Evolutionary conservation across 805 yeast species (phyloP).

Genomic region (Cyberlindnera xylosilytica): DNA sequence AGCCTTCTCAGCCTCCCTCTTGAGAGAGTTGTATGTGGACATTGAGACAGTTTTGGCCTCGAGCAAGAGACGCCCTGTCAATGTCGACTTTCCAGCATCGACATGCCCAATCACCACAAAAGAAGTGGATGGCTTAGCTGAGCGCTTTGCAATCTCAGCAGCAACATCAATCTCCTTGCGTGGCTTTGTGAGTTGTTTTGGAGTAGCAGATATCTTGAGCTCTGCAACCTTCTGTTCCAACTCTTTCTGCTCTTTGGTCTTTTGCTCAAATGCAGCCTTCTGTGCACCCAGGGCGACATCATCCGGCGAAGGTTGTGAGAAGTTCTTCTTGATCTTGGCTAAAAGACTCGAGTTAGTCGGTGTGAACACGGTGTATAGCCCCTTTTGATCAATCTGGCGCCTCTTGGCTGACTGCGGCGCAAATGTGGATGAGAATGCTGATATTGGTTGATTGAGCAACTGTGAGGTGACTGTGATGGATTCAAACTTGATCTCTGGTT

Average conservation of each 20-base stretch:
- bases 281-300: conserved; percentile 65
- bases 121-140: conserved; percentile 92
- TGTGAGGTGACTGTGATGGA: conserved; percentile 1
- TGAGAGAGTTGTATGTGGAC: conserved; percentile 95
- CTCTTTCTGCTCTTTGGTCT: conserved; percentile 26
- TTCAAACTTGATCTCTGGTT: conserved; percentile 5
- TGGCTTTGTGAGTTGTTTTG: conserved; percentile 23
- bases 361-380: conserved; percentile 31
- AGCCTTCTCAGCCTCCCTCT: conserved; percentile 96
- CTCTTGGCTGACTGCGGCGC: conserved; percentile 16
- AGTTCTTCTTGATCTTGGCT: conserved; percentile 44
- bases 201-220: conserved; percentile 14
- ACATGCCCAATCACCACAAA: conserved; percentile 99
- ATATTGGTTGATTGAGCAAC: conserved; percentile 1
- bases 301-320: conserved; percentile 78
- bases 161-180: conserved; percentile 28
- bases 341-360: conserved; percentile 38
- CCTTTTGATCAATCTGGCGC: conserved; percentile 25
- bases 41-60: conserved; percentile 97
- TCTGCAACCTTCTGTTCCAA: conserved; percentile 21
- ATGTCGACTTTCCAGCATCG: conserved; percentile 98
- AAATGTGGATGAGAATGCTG: conserved; percentile 5
- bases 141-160: conserved; percentile 50
- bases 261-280: conserved; percentile 38
- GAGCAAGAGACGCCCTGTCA: conserved; percentile 96